phyloP scores from a whole-genome alignment of 768 basidiomycete genomes.

The Agrocybe chaxingu region DNA sequence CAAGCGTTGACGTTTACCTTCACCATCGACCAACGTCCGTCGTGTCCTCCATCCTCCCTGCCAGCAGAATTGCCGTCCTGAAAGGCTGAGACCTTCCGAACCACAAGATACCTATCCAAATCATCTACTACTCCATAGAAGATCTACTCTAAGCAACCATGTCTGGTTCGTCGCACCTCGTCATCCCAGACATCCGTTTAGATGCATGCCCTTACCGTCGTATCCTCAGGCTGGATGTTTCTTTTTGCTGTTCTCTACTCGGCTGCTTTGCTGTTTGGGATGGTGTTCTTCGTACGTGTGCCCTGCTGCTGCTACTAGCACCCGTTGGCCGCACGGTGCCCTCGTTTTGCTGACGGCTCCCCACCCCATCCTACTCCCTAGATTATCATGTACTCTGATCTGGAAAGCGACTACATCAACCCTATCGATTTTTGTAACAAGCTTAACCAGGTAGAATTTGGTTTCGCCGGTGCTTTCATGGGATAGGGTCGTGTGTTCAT shows the following conservation, averaged over 20 bases:
- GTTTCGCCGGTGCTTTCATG: neutral
- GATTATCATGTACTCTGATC: conserved; percentile 99
- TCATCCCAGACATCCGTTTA: neutral
- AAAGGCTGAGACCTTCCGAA: too few species aligned
- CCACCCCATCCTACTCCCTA: conserved; percentile 24
- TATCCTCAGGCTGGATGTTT: conserved; percentile 82
- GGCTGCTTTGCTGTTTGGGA: conserved; percentile 90
- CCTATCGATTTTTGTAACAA: conserved; percentile 99
- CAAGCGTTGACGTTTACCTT: conserved; percentile 14
- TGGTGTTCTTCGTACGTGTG: conserved; percentile 93
- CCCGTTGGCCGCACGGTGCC: neutral
- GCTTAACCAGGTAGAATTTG: conserved; percentile 78
- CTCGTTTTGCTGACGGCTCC: neutral
- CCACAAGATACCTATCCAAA: too few species aligned
- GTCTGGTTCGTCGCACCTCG: conserved; percentile 13
- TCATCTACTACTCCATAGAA: too few species aligned
- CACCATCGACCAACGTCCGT: neutral
- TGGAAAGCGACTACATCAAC: conserved; percentile 99
- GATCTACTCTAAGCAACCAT: conserved; percentile 6
- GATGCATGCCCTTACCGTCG: conserved; percentile 9
- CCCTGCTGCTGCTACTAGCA: too few species aligned
- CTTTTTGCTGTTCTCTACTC: conserved; percentile 93
- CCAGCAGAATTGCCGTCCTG: conserved; percentile 2
- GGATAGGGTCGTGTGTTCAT: too few species aligned
- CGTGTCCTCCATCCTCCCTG: neutral